Conservation (phyloP, 129 eudicot genomes). For the Arctium lappa region DNA sequence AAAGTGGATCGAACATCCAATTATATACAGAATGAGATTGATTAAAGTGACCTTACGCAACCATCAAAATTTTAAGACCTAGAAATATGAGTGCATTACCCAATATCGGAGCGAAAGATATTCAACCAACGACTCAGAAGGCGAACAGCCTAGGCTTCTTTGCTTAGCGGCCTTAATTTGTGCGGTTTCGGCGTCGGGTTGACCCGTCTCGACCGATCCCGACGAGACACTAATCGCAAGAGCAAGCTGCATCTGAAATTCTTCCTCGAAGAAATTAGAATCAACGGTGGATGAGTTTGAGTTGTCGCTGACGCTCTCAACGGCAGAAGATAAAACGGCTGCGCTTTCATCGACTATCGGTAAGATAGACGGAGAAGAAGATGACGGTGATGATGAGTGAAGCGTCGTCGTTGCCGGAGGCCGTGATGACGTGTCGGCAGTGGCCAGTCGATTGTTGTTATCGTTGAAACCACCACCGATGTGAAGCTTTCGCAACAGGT, state of each 20-base stretch:
- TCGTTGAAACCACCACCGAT: slow-evolving; percentile 49
- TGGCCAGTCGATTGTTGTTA: slow-evolving; percentile 27
- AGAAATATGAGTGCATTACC: slow-evolving; percentile 37
- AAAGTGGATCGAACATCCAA: slow-evolving; percentile 6
- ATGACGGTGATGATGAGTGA: neutral
- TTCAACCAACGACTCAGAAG: slow-evolving; percentile 47
- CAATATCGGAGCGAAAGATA: slow-evolving; percentile 70
- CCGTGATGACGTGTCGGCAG: slow-evolving; percentile 24
- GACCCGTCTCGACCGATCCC: slow-evolving; percentile 37
- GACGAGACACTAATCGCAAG: slow-evolving; percentile 90
- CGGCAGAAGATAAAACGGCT: slow-evolving; percentile 16
- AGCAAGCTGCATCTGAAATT: slow-evolving; percentile 86
- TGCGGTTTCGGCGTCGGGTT: slow-evolving; percentile 61
- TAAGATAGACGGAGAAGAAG: slow-evolving; percentile 24
- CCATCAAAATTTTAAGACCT: neutral
- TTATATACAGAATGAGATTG: slow-evolving; percentile 3
- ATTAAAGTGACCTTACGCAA: neutral
- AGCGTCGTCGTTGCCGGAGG: slow-evolving; percentile 15
- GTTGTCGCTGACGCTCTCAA: slow-evolving; percentile 22
- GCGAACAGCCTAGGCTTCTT: slow-evolving; percentile 63
- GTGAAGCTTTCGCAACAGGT: slow-evolving; percentile 80
- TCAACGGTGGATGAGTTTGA: slow-evolving; percentile 26
- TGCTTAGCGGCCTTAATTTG: slow-evolving; percentile 85
- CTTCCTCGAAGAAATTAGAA: slow-evolving; percentile 78
- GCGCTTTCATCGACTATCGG: slow-evolving; percentile 11